Evolutionary conservation across 495 filamentous ascomycete genomes (phyloP).

Genomic region (Aspergillus incahuasiensis): DNA sequence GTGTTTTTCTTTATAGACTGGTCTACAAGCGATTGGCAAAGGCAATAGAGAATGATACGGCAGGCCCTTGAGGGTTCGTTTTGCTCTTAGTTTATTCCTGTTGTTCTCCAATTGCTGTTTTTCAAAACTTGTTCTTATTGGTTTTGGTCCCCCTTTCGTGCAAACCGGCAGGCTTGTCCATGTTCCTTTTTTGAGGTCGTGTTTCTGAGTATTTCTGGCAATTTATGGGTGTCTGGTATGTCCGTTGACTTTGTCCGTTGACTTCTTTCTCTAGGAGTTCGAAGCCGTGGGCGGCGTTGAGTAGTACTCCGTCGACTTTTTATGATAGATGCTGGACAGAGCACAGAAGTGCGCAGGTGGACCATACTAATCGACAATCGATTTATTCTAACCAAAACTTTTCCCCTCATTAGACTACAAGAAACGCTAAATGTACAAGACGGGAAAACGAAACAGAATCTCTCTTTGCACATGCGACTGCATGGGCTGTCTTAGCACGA

Average conservation of each 20-base stretch:
- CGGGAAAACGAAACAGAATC: not conserved
- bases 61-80: not conserved
- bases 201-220: not conserved
- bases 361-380: not conserved
- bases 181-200: not conserved
- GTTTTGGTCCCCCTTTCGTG: not conserved
- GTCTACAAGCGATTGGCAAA: constrained; percentile 13
- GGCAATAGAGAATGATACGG: constrained; percentile 20
- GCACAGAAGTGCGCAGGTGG: not conserved
- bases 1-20: constrained; percentile 24
- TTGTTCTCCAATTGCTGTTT: too few species aligned
- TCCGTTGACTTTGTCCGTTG: not conserved
- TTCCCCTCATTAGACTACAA: not conserved
- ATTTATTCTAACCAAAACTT: not conserved
- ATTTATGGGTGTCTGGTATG: not conserved
- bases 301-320: not conserved
- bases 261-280: not conserved
- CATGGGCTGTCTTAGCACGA: not conserved
- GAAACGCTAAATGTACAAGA: not conserved
- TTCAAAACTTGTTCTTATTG: not conserved
- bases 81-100: too few species aligned
- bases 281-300: not conserved
- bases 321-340: not conserved
- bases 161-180: not conserved
- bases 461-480: not conserved